A percentile compares a stretch with the other conserved stretches of the same genome.
phyloP scores from a whole-genome alignment of 2,329 filamentous ascomycete genomes.

The Ceratocystis smalleyi region DNA sequence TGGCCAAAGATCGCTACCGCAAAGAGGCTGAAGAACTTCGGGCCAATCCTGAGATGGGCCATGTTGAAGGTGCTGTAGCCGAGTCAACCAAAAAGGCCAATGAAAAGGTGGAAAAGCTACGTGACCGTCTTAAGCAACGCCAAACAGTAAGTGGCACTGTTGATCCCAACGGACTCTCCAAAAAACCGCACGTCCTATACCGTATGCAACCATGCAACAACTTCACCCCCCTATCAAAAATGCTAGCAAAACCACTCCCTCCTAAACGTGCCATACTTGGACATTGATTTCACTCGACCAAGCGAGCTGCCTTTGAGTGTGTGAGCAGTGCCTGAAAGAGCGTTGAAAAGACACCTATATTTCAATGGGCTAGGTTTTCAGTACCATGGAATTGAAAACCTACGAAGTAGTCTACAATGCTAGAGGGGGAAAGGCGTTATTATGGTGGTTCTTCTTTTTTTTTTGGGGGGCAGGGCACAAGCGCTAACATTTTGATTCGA shows the following conservation, averaged over 20 bases:
- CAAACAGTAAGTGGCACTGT: slow-evolving; percentile 38
- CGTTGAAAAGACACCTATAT: neutral
- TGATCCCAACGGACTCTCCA: neutral
- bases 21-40: slow-evolving; percentile 35
- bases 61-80: slow-evolving; percentile 22
- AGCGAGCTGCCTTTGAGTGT: slow-evolving; percentile 15
- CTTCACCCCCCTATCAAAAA: slow-evolving; percentile 1
- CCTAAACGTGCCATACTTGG: slow-evolving; percentile 3
- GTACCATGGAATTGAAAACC: neutral
- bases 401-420: neutral
- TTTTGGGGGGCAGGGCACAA: neutral
- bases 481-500: slow-evolving; percentile 4
- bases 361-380: neutral
- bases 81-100: slow-evolving; percentile 29
- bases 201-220: slow-evolving; percentile 11
- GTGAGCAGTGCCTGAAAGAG: neutral
- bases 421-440: neutral
- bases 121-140: slow-evolving; percentile 38
- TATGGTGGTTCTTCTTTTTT: neutral
- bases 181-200: slow-evolving; percentile 5
- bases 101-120: slow-evolving; percentile 44
- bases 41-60: slow-evolving; percentile 24
- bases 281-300: slow-evolving; percentile 12
- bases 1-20: slow-evolving; percentile 45
- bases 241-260: neutral